Conservation (phyloP, 2,329 filamentous ascomycete genomes). For the Colletotrichum sp. region DNA sequence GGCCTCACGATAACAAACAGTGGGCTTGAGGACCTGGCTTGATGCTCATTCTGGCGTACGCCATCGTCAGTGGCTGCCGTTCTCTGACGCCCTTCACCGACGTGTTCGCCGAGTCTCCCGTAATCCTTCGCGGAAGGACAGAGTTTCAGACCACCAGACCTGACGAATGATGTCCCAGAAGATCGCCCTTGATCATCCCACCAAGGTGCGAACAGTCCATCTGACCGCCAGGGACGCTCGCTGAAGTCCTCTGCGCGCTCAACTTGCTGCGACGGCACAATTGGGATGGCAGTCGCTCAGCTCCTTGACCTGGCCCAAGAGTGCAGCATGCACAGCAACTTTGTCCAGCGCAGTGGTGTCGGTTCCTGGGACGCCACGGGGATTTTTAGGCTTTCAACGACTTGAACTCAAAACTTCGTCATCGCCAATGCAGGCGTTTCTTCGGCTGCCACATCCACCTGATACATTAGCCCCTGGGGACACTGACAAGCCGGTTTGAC, state of each 20-base stretch:
- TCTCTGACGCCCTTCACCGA: not conserved
- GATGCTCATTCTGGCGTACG: not conserved
- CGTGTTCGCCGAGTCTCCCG: not conserved
- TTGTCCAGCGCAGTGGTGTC: not conserved
- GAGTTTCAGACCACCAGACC: not conserved
- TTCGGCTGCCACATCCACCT: not conserved
- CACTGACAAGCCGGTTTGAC: not conserved
- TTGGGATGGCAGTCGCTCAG: constrained; percentile 18
- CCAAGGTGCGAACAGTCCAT: not conserved
- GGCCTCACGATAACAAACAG: not conserved
- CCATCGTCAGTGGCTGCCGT: not conserved
- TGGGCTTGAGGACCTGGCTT: not conserved
- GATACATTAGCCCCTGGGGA: constrained; percentile 8
- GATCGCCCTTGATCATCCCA: not conserved
- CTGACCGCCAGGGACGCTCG: not conserved
- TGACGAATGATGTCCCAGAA: not conserved
- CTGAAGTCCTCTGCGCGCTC: not conserved
- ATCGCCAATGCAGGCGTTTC: not conserved
- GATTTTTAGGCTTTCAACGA: constrained; percentile 12
- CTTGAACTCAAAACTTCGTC: constrained; percentile 11
- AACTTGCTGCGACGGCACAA: not conserved
- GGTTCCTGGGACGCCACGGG: not conserved
- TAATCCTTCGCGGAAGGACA: not conserved
- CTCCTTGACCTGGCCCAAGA: not conserved
- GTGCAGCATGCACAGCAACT: not conserved